A percentile compares a stretch with the other conserved stretches of the same genome.
Conservation (phyloP, 139 green algal genomes). For the Tetradesmus lagerheimii region DNA sequence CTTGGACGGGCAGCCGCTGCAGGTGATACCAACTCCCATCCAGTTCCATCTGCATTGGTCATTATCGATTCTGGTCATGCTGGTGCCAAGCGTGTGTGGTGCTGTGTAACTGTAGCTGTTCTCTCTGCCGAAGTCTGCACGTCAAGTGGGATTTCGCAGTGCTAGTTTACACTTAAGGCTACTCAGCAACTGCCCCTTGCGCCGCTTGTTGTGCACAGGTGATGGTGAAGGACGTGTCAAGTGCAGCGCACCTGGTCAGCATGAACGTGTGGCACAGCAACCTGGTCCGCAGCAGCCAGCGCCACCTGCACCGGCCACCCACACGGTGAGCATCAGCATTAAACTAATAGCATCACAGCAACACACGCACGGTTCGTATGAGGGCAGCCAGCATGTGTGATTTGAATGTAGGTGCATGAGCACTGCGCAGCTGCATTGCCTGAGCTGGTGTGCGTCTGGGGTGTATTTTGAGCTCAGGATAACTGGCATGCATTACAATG, state of each 20-base stretch:
- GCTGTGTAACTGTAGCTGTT: background rate
- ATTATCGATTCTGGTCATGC: background rate
- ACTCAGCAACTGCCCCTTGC: background rate
- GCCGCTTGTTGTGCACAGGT: conserved; percentile 26
- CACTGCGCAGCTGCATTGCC: background rate
- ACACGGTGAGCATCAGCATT: background rate
- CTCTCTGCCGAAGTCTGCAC: background rate
- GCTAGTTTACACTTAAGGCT: background rate
- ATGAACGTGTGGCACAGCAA: conserved; percentile 42
- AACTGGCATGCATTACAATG: too few species aligned
- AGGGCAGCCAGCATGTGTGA: too few species aligned
- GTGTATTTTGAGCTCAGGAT: too few species aligned
- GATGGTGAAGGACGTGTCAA: conserved; percentile 60
- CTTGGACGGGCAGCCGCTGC: conserved; percentile 70
- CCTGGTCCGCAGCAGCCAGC: conserved; percentile 13
- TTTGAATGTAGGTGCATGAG: conserved; percentile 13
- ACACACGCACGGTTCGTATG: too few species aligned
- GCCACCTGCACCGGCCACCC: background rate
- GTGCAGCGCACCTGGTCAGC: conserved; percentile 48
- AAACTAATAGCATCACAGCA: background rate
- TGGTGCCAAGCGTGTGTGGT: background rate
- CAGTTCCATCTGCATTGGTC: too few species aligned
- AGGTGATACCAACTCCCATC: too few species aligned
- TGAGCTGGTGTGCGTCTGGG: too few species aligned
- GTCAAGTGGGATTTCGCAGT: background rate